Evolutionary conservation across 192 early-diverging fungal species (phyloP), one percentile per base, ranked within the genome.

Genomic region (Chytriomyces sp.): DNA sequence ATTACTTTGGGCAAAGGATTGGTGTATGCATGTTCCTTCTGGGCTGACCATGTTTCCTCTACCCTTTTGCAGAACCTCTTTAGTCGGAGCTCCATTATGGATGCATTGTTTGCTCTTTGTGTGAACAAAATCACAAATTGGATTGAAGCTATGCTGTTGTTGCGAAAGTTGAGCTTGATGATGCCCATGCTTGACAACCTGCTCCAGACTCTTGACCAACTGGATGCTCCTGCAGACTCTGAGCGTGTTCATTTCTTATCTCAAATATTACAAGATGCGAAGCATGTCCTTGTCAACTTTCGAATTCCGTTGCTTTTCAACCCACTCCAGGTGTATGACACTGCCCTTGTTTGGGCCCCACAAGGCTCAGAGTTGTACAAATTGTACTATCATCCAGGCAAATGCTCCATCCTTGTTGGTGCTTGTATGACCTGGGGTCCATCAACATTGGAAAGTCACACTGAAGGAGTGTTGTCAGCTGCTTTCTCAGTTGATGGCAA

Each of bases 11-110:
- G 7, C 7, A 31, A 64, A 39, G 40, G 4, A 22, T 4, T 64
- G 6, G 38, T n/a, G 49, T 64, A 64, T 64, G 40, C 63, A 22
- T 28, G 28, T 28, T 10, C 17, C 6, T 64, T 44, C 30, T 64
- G 63, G 63, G 28, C 37, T 38, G n/a, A 64, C 39, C 63, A 64
- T 38, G 39, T 64, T 67, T 3, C 37, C 12, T n/a, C n/a, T 49
- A n/a, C 41, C n/a, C n/a, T 49, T 49, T n/a, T 17, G n/a, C 12
- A 49, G 10, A 0, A 10, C 10, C 14, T 39, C 19, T 8, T 37
- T 26, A 5, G 12, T 4, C 0, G 22, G 8, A 22, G 0, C 7
- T 44, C n/a, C 14, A n/a, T 39, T n/a, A 33, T 4, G 52, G 14
- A 49, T 44, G 10, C 36, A 30, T n/a, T 19, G 19, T 0, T 41